phyloP scores from a whole-genome alignment of 2,329 filamentous ascomycete species.

The Calonectria henricotiae region DNA sequence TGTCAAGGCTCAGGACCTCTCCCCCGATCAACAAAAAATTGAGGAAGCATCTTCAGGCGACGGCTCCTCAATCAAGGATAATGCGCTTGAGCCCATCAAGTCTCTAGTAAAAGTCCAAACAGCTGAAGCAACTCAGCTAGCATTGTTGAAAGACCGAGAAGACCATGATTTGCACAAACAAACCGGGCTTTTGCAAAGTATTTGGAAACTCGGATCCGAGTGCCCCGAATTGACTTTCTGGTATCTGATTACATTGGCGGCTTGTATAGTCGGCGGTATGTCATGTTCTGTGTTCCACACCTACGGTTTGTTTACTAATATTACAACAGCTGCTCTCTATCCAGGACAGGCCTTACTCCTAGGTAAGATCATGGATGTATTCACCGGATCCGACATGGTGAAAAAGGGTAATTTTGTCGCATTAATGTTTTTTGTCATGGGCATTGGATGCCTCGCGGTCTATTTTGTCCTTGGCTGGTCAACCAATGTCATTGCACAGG shows the following conservation, averaged over 20 bases:
- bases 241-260: slow-evolving; percentile 18
- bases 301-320: too few species aligned
- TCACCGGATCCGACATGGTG: slow-evolving; percentile 55
- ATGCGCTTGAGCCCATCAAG: not conserved
- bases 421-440: slow-evolving; percentile 69
- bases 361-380: slow-evolving; percentile 60
- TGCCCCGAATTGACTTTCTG: slow-evolving; percentile 27
- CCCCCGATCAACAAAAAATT: slow-evolving; percentile 11
- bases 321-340: slow-evolving; percentile 53
- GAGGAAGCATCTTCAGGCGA: not conserved
- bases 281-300: not conserved
- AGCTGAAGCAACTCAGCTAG: slow-evolving; percentile 57
- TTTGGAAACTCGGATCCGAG: slow-evolving; percentile 15
- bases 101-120: slow-evolving; percentile 63
- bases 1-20: slow-evolving; percentile 61
- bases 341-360: slow-evolving; percentile 63
- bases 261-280: not conserved
- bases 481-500: slow-evolving; percentile 53
- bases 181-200: slow-evolving; percentile 28
- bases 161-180: slow-evolving; percentile 32
- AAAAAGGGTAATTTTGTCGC: slow-evolving; percentile 67
- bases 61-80: not conserved
- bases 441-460: slow-evolving; percentile 60
- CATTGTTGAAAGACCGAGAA: slow-evolving; percentile 56
- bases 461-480: slow-evolving; percentile 61